A percentile compares a stretch with the other conserved stretches of the same genome.
phyloP scores from a whole-genome alignment of 176 grass and related monocot genomes.

The Rhynchospora pubera region DNA sequence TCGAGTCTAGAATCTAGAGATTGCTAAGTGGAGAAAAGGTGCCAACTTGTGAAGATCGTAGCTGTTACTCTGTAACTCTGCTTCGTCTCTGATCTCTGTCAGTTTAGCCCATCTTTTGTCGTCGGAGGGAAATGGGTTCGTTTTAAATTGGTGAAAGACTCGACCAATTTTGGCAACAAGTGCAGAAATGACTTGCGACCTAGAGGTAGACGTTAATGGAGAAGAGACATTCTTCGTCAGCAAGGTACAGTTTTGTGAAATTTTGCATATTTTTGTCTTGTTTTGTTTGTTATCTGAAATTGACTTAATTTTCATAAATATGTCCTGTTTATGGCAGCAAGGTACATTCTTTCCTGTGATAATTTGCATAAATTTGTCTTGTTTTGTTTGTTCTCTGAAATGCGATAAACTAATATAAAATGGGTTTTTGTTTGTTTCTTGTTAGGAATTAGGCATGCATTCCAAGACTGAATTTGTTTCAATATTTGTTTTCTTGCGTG shows the following conservation, averaged over 20 bases:
- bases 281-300: background rate
- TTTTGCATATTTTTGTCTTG: background rate
- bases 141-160: conserved; percentile 11
- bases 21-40: conserved; percentile 4
- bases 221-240: conserved; percentile 75
- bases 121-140: background rate
- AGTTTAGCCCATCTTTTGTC: background rate
- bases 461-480: background rate
- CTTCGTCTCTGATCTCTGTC: conserved; percentile 8
- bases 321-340: conserved; percentile 34
- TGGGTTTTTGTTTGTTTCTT: conserved; percentile 15
- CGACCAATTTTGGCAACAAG: background rate
- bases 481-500: background rate
- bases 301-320: background rate
- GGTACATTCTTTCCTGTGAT: conserved; percentile 29
- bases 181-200: conserved; percentile 49
- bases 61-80: background rate
- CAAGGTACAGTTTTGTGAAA: conserved; percentile 34
- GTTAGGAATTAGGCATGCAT: background rate
- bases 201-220: conserved; percentile 84
- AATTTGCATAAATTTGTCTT: conserved; percentile 16
- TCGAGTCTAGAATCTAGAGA: conserved; percentile 14
- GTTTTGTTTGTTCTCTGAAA: conserved; percentile 19
- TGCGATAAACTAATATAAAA: background rate
- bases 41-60: background rate